Percentiles rank a stretch among this genome's conserved stretches.
phyloP scores from a whole-genome alignment of 768 basidiomycete species.

The Pulveroboletus ravenelii region DNA sequence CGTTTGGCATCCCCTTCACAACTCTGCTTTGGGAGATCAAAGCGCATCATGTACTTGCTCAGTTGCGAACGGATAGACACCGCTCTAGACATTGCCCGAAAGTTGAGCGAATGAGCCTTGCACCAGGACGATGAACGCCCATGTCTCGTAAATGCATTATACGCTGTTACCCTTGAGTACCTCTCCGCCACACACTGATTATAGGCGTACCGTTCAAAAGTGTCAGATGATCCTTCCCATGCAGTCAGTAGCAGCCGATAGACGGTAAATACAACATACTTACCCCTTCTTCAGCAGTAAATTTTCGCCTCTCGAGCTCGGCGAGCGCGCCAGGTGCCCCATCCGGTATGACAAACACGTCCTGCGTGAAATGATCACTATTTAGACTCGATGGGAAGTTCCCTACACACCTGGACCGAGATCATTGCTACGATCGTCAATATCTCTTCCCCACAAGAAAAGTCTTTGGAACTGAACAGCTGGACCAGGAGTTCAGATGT shows the following conservation, averaged over 20 bases:
- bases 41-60: slow-evolving; percentile 91
- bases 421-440: slow-evolving; percentile 96
- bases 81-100: slow-evolving; percentile 89
- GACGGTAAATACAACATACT: slow-evolving; percentile 20
- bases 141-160: slow-evolving; percentile 86
- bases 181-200: neutral
- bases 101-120: slow-evolving; percentile 86
- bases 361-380: slow-evolving; percentile 40
- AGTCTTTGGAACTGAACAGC: slow-evolving; percentile 83
- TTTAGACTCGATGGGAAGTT: slow-evolving; percentile 1
- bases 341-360: slow-evolving; percentile 85
- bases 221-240: slow-evolving; percentile 83
- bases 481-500: slow-evolving; percentile 29
- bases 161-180: slow-evolving; percentile 49
- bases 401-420: slow-evolving; percentile 66
- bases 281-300: slow-evolving; percentile 97
- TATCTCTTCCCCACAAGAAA: slow-evolving; percentile 91
- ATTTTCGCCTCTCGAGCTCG: slow-evolving; percentile 91
- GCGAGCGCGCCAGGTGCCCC: slow-evolving; percentile 81
- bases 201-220: slow-evolving; percentile 70
- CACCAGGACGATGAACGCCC: slow-evolving; percentile 90
- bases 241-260: neutral
- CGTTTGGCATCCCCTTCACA: slow-evolving; percentile 86
- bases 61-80: slow-evolving; percentile 94
- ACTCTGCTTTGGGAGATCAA: slow-evolving; percentile 74